Evolutionary conservation across 2,329 filamentous ascomycete genomes (phyloP), one percentile per base, ranked within the genome.

Genomic region (Diaporthe humulicola): DNA sequence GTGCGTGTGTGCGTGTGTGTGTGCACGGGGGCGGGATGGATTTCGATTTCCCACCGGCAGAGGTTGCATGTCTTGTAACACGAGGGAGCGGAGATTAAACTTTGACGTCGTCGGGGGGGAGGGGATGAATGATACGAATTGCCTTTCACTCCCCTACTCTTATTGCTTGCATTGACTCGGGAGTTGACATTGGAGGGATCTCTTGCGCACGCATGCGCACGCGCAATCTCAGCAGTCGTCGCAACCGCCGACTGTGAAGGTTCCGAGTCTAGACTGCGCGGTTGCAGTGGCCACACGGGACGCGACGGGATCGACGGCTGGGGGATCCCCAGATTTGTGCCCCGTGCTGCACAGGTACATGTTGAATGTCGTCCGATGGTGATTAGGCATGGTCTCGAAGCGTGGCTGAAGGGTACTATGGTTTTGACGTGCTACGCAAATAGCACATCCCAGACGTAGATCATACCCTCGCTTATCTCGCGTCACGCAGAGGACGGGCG

Each of bases 391-490:
- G 61, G 61, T 50, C 61, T 67, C 45, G 45, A 67, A 25, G 61
- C 45, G 33, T 38, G 22, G 22, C 30, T 38, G 61, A 50, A 52
- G 61, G 30, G 45, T 67, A 17, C 28, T 36, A 67, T 38, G 10
- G 45, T 67, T 52, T 38, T 52, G 45, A 36, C 42, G 61, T 67
- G 61, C 45, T 19, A 54, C 48, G 48, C 48, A 69, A 54, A 54
- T 69, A 69, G 64, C 64, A 69, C 30, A 69, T 54, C 64, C 64
- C 48, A 38, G 64, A 69, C 48, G 64, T 30, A 54, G 64, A 69
- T 69, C 64, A 54, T 40, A 69, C 64, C 64, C 48, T 69, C 64
- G 64, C 64, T 40, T 69, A 54, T 54, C 64, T 69, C n/a, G 64
- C 64, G 48, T 45, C 64, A 40, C 28, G 42, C 30, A 14, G 7